Conservation (phyloP, 2,329 filamentous ascomycete genomes). For the Hypoxylon sp. region DNA sequence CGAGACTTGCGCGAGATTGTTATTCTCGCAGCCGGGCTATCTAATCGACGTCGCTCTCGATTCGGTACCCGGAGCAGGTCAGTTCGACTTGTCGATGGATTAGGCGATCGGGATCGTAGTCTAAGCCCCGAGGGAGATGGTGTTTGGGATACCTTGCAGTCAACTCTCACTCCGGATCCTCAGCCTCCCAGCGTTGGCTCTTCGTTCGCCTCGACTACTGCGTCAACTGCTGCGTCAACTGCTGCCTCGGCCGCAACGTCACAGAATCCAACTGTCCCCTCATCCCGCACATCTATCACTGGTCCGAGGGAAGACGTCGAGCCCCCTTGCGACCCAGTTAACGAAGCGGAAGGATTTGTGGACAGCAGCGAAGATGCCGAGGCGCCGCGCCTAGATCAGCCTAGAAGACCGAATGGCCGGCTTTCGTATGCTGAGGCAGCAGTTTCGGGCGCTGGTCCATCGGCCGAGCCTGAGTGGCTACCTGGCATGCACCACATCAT, state of each 20-base stretch:
- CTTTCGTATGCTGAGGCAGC: slow-evolving; percentile 62
- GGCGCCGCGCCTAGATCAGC: slow-evolving; percentile 16
- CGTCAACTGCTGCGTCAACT: slow-evolving; percentile 74
- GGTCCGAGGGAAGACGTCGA: slow-evolving; percentile 58
- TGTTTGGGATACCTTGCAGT: slow-evolving; percentile 84
- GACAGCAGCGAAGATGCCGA: slow-evolving; percentile 58
- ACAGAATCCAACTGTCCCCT: slow-evolving; percentile 57
- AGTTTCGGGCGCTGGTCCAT: slow-evolving; percentile 33
- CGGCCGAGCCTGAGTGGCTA: slow-evolving; percentile 55
- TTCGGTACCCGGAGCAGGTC: neutral
- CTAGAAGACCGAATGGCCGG: slow-evolving; percentile 27
- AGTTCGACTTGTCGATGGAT: slow-evolving; percentile 68
- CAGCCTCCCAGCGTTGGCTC: slow-evolving; percentile 83
- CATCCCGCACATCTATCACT: slow-evolving; percentile 62
- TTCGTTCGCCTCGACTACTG: slow-evolving; percentile 80
- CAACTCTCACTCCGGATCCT: slow-evolving; percentile 83
- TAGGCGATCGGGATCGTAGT: slow-evolving; percentile 87
- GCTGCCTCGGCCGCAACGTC: slow-evolving; percentile 60
- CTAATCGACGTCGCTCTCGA: neutral
- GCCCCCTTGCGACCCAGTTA: slow-evolving; percentile 64
- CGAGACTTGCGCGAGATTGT: neutral
- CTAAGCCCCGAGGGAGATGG: slow-evolving; percentile 76
- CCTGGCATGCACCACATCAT: slow-evolving; percentile 79
- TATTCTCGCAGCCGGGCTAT: neutral
- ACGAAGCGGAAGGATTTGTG: slow-evolving; percentile 67